These are phyloP conservation scores for Styphnolobium japonicum DNA, from an alignment of 306 rosid genomes.

Conservation along the genomic window DNA sequence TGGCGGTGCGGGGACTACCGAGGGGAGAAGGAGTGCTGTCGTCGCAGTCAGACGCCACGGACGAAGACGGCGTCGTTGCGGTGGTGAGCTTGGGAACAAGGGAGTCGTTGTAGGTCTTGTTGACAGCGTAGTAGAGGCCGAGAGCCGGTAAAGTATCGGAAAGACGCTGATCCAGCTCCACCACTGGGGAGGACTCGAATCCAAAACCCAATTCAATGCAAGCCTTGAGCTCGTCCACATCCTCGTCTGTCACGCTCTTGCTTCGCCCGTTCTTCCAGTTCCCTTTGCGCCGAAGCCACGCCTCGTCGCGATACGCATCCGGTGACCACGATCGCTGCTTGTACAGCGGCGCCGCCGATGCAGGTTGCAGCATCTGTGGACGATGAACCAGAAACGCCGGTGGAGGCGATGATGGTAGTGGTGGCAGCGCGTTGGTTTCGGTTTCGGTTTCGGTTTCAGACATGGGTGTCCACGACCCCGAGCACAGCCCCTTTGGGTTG, in stretches of 20 bases:
- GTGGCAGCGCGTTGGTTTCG: slow-evolving; percentile 17
- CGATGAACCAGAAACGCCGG: slow-evolving; percentile 30
- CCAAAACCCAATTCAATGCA: slow-evolving; percentile 91
- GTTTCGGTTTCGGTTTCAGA: neutral
- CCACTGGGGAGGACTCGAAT: slow-evolving; percentile 63
- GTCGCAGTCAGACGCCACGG: slow-evolving; percentile 61
- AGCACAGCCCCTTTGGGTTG: slow-evolving; percentile 40
- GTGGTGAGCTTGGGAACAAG: slow-evolving; percentile 32
- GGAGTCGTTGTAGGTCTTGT: slow-evolving; percentile 54
- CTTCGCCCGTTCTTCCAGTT: slow-evolving; percentile 64
- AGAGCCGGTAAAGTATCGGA: slow-evolving; percentile 85
- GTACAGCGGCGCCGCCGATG: slow-evolving; percentile 42
- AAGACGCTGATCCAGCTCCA: slow-evolving; percentile 50
- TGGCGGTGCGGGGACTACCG: slow-evolving; percentile 61
- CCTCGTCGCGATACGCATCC: slow-evolving; percentile 73
- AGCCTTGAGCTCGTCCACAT: slow-evolving; percentile 84
- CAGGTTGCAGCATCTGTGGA: neutral
- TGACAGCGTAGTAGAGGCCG: slow-evolving; percentile 74
- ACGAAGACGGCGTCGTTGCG: slow-evolving; percentile 40
- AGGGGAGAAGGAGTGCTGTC: slow-evolving; percentile 49
- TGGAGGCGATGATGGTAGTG: neutral
- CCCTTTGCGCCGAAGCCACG: slow-evolving; percentile 81
- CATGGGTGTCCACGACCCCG: slow-evolving; percentile 30
- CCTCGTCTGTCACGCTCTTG: slow-evolving; percentile 86
- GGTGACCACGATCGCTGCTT: slow-evolving; percentile 97